Base-by-base conservation (phyloP, 2,329 filamentous ascomycete genomes). In the Curvularia lunata region DNA sequence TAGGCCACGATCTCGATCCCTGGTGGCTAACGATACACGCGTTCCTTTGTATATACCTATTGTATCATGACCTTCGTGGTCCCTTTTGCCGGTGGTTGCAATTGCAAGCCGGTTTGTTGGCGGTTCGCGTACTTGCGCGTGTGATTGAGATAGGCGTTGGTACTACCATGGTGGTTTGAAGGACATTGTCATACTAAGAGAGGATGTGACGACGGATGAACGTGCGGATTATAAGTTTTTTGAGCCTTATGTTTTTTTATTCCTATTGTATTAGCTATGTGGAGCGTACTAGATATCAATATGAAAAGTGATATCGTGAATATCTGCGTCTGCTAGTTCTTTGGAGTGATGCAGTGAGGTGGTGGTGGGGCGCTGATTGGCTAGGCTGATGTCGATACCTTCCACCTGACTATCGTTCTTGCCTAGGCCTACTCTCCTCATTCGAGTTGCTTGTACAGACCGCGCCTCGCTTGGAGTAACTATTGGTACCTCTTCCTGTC, bases 31-130 rank as follows among this genome's bases (percentile, higher is more conserved):
- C 58, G 62, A 65, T 68, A 62, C 64, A 68, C 66, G 62, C 61
- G 56, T 60, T 59, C 56, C 46, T 58, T 67, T 74, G 71, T 73
- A 71, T 67, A 72, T 75, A 70, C 53, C 60, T 69, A 69, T 63
- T 69, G 67, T 64, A 70, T 68, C 61, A 63, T 56, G 48, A 34
- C 46, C 63, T 51, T 56, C 58, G 46, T 37, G 52, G 50, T 58
- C 58, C 50, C 32, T 60, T 48, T 60, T 53, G 58, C 51, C 56
- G 58, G 63, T 60, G 58, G 38, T 59, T 63, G 59, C 61, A 52
- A 62, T 63, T 54, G 56, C 61, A 64, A 61, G 48, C 56, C 47
- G 50, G 63, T 58, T 58, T 62, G 58, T 46, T 58, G 52, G 49
- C 53, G 56, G 63, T 54, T 40, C 49, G 34, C 46, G 47, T 40